These are phyloP conservation scores for Stephanodiscus triporus DNA, from an alignment of 108 stramenopile species.

Conservation along the genomic window DNA sequence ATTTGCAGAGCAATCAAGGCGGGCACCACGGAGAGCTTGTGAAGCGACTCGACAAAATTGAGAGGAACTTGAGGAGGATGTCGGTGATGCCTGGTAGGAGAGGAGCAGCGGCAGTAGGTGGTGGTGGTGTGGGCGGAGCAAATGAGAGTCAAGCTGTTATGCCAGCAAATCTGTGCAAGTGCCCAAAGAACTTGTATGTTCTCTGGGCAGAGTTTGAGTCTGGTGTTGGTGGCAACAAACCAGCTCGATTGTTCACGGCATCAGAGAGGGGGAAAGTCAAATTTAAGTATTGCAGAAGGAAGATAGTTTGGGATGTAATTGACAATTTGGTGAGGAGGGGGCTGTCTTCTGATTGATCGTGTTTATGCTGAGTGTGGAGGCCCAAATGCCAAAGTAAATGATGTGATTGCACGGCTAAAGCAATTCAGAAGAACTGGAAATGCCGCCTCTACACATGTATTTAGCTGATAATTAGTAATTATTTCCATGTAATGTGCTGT, in stretches of 20 bases:
- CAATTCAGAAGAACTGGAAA: background rate
- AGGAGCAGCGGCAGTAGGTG: background rate
- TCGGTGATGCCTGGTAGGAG: constrained; percentile 7
- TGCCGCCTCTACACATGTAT: too few species aligned
- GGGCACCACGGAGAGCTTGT: background rate
- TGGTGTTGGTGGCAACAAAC: constrained; percentile 35
- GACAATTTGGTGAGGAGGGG: background rate
- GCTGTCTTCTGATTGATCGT: constrained; percentile 4
- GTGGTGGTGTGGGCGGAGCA: background rate
- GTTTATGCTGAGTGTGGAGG: constrained; percentile 7
- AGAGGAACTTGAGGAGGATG: constrained; percentile 1
- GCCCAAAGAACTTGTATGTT: constrained; percentile 20
- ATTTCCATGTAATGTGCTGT: too few species aligned
- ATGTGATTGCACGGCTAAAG: background rate
- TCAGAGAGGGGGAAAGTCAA: constrained; percentile 32
- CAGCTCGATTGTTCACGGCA: constrained; percentile 33
- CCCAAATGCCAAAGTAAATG: constrained; percentile 4
- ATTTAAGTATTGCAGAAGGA: constrained; percentile 27
- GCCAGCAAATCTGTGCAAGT: constrained; percentile 7
- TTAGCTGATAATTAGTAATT: too few species aligned
- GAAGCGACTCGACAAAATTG: background rate
- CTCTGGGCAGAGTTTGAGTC: constrained; percentile 44
- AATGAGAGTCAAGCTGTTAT: background rate
- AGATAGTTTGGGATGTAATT: constrained; percentile 9
- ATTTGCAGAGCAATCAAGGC: background rate